A percentile compares a stretch with the other conserved stretches of the same genome.
Conservation (phyloP, 208 protist species). For the Naegleria fowleri region DNA sequence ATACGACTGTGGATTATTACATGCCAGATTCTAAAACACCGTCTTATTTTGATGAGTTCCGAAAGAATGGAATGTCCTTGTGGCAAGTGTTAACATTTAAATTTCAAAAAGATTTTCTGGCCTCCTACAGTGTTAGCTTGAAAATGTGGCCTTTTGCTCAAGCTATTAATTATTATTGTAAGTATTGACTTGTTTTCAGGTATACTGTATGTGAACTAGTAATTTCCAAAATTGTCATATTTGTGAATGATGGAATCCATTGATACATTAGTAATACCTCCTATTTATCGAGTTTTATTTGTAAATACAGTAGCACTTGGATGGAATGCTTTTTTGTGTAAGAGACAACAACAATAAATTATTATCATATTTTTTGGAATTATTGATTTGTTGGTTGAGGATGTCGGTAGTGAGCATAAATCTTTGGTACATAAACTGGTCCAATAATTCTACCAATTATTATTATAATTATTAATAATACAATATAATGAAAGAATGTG, state of each 20-base stretch:
- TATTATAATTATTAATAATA: too few relatives aligned
- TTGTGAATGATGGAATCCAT: not conserved
- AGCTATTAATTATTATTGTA: not conserved
- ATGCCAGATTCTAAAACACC: not conserved
- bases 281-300: not conserved
- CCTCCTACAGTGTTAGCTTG: not conserved
- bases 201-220: too few relatives aligned
- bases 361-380: not conserved
- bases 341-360: not conserved
- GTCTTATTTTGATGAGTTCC: not conserved
- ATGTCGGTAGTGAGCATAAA: not conserved
- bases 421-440: not conserved
- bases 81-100: not conserved
- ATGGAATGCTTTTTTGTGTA: not conserved
- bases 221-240: not conserved
- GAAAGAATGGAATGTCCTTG: not conserved
- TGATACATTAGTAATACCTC: not conserved
- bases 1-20: not conserved
- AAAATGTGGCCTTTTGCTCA: not conserved
- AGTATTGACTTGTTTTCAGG: not conserved
- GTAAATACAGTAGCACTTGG: not conserved
- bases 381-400: not conserved
- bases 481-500: too few relatives aligned
- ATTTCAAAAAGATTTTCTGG: not conserved
- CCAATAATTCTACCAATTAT: not conserved